A percentile compares a stretch with the other conserved stretches of the same genome.
These are phyloP conservation scores for Trichoderma guizhouense DNA, from an alignment of 2,329 filamentous ascomycete species.

Conservation along the genomic window DNA sequence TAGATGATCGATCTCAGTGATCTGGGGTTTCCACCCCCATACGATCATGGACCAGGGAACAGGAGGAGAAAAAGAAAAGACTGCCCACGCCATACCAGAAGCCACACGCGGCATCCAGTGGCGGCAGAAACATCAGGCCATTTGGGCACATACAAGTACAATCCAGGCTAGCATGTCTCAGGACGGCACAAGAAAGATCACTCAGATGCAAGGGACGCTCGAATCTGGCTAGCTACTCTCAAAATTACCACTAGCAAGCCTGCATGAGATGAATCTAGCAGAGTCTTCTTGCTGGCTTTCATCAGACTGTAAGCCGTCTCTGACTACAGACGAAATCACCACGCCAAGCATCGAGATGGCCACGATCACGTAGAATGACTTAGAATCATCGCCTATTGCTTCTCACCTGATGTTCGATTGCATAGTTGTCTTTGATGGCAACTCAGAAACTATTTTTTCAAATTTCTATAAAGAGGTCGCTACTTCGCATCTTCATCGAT, in stretches of 20 bases:
- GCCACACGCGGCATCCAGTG: neutral
- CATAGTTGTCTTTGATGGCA: neutral
- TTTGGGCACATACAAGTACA: neutral
- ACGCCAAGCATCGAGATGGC: neutral
- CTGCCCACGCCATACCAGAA: neutral
- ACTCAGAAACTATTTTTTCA: neutral
- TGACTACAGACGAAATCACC: neutral
- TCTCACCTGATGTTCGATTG: neutral
- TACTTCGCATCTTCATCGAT: neutral
- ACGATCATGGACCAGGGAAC: neutral
- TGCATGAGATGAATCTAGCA: neutral
- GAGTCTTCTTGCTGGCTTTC: neutral
- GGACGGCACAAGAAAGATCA: neutral
- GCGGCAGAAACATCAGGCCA: neutral
- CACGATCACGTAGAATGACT: neutral
- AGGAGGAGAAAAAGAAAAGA: neutral
- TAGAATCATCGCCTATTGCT: neutral
- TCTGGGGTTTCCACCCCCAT: neutral
- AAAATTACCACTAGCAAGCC: neutral
- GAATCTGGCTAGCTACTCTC: neutral
- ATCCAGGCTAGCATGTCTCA: neutral
- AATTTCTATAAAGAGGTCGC: neutral
- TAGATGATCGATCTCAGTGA: neutral
- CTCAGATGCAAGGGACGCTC: neutral
- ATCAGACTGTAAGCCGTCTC: neutral